Base-by-base conservation (phyloP, 202 grass and related monocot species). In the Dendrocalamus latiflorus region DNA sequence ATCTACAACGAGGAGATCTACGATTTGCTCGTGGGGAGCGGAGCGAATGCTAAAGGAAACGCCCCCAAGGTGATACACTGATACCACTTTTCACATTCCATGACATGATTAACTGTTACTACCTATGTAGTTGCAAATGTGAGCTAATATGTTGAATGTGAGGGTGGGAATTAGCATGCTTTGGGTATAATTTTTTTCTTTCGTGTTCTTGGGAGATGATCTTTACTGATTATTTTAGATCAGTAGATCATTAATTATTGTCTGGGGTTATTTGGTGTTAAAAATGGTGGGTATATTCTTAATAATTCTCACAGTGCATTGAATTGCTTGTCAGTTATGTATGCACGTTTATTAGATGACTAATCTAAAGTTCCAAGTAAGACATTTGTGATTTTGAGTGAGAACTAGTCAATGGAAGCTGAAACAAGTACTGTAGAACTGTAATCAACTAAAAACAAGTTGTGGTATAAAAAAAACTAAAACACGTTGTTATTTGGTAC, bases 1-100 rank as follows among this genome's bases (percentile, higher is more conserved):
- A 95, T 98, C 9, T 98, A 98, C 63, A 98, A 98, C 33, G 95
- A 98, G 75, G 95, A 98, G 39, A 84, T 98, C 48, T 98, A 98
- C 26, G 95, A 98, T 89, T 56, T 98, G 65, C 78, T 98, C 0
- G 84, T 71, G 0, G 90, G 84, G 58, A 88, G 81, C 3, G 89
- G 88, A 8, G 72, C 80, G 3, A 91, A 49, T 53, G 62, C 65
- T 2, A 93, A 90, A 86, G 86, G 87, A 39, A 95, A 86, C 37
- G 65, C 85, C 15, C 84, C 93, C 49, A 95, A 91, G 95, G 95
- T 98, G 77, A 74, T 22, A 36, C 9, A 0, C 25, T 44, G 20
- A 34, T 45, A 13, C 26, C 81, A 5, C 1, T 86, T 49, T 80
- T 56, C 44, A 58, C 28, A 8, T 36, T 30, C 10, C 55, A 13